Evolutionary conservation across 345 rosid species (phyloP), one percentile per base, ranked within the genome.

Genomic region (Lumnitzera littorea): DNA sequence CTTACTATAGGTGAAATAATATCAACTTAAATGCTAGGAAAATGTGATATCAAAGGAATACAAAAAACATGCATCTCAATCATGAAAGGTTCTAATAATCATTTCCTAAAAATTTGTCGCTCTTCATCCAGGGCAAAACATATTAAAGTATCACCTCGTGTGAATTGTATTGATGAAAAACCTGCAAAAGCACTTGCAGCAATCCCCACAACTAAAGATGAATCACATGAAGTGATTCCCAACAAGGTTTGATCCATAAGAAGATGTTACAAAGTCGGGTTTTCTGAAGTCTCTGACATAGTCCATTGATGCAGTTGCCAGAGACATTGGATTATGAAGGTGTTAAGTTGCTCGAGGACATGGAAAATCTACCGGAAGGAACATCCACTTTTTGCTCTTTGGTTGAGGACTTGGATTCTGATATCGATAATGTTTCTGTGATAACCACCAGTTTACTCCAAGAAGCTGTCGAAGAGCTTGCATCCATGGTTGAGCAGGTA

Each of bases 51-150:
- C 11, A 36, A 36, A 36, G 11, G 3, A 36, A 36, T 36, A 9
- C 43, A 36, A 36, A 36, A 36, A 36, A 36, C 9, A 36, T 36
- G 11, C 43, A 36, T 36, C 43, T 4, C 0, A 4, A 36, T 36
- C 7, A 5, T 7, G 10, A 36, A 36, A 36, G 43, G 43, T 36
- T 5, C 43, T 36, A 36, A 36, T 36, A 36, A 36, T 36, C 43
- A 9, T 36, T 36, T 36, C 43, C 43, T 36, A 24, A 17, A 47
- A 29, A 50, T 25, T 27, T 50, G 48, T 24, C 49, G 23, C 20
- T 50, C 13, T 15, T 4, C 58, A 52, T 59, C 51, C 76, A 91
- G 96, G 85, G 96, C 96, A 67, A 85, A 83, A 80, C 96, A 91
- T 71, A 75, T 91, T 69, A 89, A 87, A 76, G 62, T 89, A 65